These are phyloP conservation scores for Shiraia sp. DNA, from an alignment of 2,329 filamentous ascomycete genomes.

Conservation along the genomic window DNA sequence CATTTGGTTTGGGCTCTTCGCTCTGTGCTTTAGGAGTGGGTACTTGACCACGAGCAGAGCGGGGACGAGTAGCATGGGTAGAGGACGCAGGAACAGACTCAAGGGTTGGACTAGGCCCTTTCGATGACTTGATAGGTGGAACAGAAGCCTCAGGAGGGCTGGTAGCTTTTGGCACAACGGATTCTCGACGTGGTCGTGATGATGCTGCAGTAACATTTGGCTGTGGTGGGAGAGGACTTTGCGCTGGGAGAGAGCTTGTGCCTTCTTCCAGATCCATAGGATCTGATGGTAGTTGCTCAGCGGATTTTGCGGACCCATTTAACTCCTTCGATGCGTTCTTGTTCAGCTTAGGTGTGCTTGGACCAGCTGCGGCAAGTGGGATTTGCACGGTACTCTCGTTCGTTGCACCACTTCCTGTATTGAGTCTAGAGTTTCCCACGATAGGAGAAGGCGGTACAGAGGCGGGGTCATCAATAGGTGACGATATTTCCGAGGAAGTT, in stretches of 20 bases:
- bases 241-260: conserved; percentile 3
- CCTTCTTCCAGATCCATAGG: conserved; percentile 13
- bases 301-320: conserved; percentile 22
- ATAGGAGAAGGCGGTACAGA: conserved; percentile 19
- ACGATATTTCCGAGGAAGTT: conserved; percentile 15
- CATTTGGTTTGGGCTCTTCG: conserved; percentile 51
- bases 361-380: conserved; percentile 52
- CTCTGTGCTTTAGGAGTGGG: conserved; percentile 51
- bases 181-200: conserved; percentile 40
- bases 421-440: conserved; percentile 12
- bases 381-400: conserved; percentile 36
- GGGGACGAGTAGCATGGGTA: conserved; percentile 28
- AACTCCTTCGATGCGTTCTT: conserved; percentile 12
- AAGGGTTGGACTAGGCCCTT: conserved; percentile 19
- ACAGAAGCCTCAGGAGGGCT: conserved; percentile 23
- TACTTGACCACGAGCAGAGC: conserved; percentile 46
- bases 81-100: conserved; percentile 17
- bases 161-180: conserved; percentile 29
- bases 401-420: conserved; percentile 23
- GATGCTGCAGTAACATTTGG: conserved; percentile 35
- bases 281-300: conserved; percentile 17
- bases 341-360: conserved; percentile 31
- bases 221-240: conserved; percentile 11
- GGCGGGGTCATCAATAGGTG: conserved; percentile 9
- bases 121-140: conserved; percentile 21